Percentiles rank a stretch among this genome's conserved stretches.
phyloP scores from a whole-genome alignment of 768 basidiomycete species.

The Mrakia hoshinonis region DNA sequence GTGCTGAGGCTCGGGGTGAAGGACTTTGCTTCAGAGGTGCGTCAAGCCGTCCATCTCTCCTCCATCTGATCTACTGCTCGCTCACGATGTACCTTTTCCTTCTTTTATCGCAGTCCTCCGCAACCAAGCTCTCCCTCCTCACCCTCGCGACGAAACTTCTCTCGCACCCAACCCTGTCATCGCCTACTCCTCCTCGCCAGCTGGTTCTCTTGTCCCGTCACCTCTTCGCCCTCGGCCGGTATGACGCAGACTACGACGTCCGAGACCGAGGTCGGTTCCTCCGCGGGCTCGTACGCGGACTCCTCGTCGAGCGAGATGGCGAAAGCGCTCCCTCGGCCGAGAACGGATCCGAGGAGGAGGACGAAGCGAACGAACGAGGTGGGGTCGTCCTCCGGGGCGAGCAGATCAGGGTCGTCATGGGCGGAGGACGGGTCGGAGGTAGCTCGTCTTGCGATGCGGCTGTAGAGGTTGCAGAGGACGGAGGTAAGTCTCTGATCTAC shows the following conservation, averaged over 20 bases:
- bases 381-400: slow-evolving; percentile 21
- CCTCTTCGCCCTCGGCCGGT: slow-evolving; percentile 72
- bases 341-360: slow-evolving; percentile 45
- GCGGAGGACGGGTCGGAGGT: background rate
- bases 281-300: slow-evolving; percentile 56
- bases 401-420: slow-evolving; percentile 15
- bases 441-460: too few species aligned
- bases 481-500: too few species aligned
- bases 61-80: background rate
- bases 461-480: too few species aligned
- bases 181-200: slow-evolving; percentile 33
- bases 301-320: slow-evolving; percentile 40
- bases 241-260: slow-evolving; percentile 81
- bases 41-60: too few species aligned
- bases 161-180: slow-evolving; percentile 50
- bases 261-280: slow-evolving; percentile 82
- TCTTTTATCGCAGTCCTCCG: background rate
- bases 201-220: slow-evolving; percentile 46
- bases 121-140: slow-evolving; percentile 42
- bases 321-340: slow-evolving; percentile 33
- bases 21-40: slow-evolving; percentile 56
- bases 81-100: background rate
- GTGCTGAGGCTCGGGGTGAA: slow-evolving; percentile 71
- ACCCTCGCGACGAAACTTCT: slow-evolving; percentile 80
- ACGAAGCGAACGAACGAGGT: slow-evolving; percentile 37